Evolutionary conservation across 2,329 filamentous ascomycete species (phyloP), one percentile per base, ranked within the genome.

Genomic region (Chaetomiaceae sp.): DNA sequence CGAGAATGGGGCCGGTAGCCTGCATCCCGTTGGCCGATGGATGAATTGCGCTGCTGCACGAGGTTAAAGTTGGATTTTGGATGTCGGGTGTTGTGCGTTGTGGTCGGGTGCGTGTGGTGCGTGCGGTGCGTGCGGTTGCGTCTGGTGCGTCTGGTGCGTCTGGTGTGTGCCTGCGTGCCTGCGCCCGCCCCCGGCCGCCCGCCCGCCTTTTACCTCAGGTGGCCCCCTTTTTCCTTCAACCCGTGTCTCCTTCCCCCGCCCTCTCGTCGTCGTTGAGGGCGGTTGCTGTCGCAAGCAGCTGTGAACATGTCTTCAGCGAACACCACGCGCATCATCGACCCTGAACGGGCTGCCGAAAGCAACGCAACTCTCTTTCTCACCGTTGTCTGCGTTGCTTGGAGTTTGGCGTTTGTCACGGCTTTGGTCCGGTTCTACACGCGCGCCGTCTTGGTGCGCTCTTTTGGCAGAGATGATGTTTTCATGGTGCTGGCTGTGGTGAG

Each of bases 391-490:
- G 51, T 56, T 1, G 44, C 53, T n/a, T 59, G 53, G 54, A 46
- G 51, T 14, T 36, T 64, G 27, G 63, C 64, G 5, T 41, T 64
- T 20, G 43, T 56, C 14, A 61, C 62, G 2, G 64, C 63, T 9
- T 49, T 46, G 2, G 47, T 64, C 27, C 59, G 64, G 5, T 55
- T 64, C n/a, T 66, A 65, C 40, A 61, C 61, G 14, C 56, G 63
- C 10, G 37, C 61, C 14, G 42, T 58, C 11, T 42, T 66, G 5
- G 59, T 64, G 16, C 57, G 61, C 0, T 61, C 59, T 2, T 65
- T 65, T 47, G 62, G 63, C n/a, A 54, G 59, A 21, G 64, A 66
- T 45, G 64, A 66, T 56, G 57, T 58, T 0, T 58, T 66, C 25
- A 64, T 66, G 46, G 53, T 60, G 9, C 29, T 61, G 13, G 56